These are phyloP conservation scores for Tulasnella sp. DNA, from an alignment of 768 basidiomycete species.

Conservation along the genomic window DNA sequence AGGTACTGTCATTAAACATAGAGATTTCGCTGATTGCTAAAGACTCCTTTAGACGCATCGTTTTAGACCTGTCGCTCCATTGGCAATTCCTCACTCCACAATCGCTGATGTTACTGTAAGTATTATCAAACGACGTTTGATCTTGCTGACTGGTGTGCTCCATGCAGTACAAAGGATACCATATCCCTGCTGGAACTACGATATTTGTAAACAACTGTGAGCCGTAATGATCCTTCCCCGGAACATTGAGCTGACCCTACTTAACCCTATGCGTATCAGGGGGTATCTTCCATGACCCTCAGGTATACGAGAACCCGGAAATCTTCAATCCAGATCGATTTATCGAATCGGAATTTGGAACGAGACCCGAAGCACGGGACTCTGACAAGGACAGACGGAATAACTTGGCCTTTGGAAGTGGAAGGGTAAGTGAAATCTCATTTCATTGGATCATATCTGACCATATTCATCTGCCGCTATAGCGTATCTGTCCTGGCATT, in stretches of 20 bases:
- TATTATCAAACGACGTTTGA: not conserved
- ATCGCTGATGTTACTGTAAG: conserved; percentile 14
- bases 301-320: conserved; percentile 32
- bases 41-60: not conserved
- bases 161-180: conserved; percentile 17
- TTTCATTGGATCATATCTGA: not conserved
- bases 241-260: not conserved
- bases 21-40: not conserved
- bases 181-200: conserved; percentile 21
- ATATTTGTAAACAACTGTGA: conserved; percentile 23
- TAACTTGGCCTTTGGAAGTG: conserved; percentile 11
- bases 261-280: conserved; percentile 17
- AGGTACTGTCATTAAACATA: not conserved
- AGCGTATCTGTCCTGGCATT: conserved; percentile 23
- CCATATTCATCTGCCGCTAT: not conserved
- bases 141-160: not conserved
- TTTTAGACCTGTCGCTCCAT: conserved; percentile 14
- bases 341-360: conserved; percentile 16
- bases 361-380: conserved; percentile 1
- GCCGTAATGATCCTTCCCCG: not conserved
- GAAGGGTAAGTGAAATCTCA: conserved; percentile 8
- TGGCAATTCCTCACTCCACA: conserved; percentile 18
- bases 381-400: conserved; percentile 9
- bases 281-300: conserved; percentile 23
- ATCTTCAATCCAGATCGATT: conserved; percentile 41